Base-by-base conservation (phyloP, 345 rosid species). In the Mangifera indica region DNA sequence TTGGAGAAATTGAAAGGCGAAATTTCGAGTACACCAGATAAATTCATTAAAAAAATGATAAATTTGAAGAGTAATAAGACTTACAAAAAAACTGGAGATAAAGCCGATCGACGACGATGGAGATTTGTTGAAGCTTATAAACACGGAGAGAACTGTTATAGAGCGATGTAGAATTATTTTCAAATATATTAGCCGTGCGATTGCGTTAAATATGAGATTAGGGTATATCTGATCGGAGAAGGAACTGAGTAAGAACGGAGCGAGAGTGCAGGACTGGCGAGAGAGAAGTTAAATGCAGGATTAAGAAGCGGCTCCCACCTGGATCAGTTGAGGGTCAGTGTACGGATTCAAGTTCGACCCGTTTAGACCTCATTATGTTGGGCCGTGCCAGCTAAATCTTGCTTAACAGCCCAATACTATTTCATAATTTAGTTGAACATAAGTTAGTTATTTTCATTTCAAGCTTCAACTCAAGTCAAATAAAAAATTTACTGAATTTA, bases 221-320 rank as follows among this genome's bases (percentile, higher is more conserved):
- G 42, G 77, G 60, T 40, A 62, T 68, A 72, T 70, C 57, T 68
- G 70, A 68, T 67, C 77, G 77, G 70, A 44, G 52, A 68, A 54
- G 55, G 62, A 62, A 67, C 20, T 29, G 62, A 13, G 6, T n/a
- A 48, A 14, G 14, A 65, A 13, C n/a, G 13, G 42, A 60, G 45
- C 17, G 5, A 32, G 45, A 60, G 13, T 2, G 64, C n/a, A n/a
- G n/a, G n/a, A n/a, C n/a, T n/a, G 34, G 63, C 3, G 9, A 5
- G 49, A 42, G 9, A n/a, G 25, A 11, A 3, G 45, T 42, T 37
- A 44, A 20, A 51, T 9, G 66, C 7, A 60, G 18, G 21, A 15
- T 48, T 48, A 15, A 57, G 15, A 59, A 59, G 62, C 46, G 65
- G 65, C 18, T 60, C 65, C 3, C 14, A 61, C 34, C 42, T 13